Evolutionary conservation across 2,329 filamentous ascomycete genomes (phyloP), one percentile per base, ranked within the genome.

Genomic region (Cephalotrichum gorgonifer): DNA sequence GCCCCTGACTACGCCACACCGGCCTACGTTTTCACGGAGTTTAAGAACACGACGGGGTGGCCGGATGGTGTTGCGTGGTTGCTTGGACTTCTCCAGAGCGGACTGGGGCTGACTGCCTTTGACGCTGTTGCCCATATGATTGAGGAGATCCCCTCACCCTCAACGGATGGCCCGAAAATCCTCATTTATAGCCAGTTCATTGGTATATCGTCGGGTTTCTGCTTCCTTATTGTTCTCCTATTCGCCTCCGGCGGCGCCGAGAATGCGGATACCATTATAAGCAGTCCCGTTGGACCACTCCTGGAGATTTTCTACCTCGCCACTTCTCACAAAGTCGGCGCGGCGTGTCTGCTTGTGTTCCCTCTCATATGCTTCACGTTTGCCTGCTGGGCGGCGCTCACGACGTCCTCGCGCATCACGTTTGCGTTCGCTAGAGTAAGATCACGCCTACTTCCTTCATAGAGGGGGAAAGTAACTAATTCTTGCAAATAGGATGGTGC

Each of bases 261-360:
- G 12, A 33, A 33, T 15, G 30, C 30, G 30, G 30, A 11, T 4
- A 33, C 30, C 12, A 33, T 33, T 15, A 15, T 33, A 4, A 15
- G n/a, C 30, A 33, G 30, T 11, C 12, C 30, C 12, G 30, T 33
- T 15, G 30, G 30, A 11, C 30, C 30, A 11, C 30, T 14, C 3
- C 12, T 33, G 30, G 30, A 30, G 30, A 6, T 33, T 48, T 68
- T 86, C 45, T 74, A 75, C 55, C 71, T 83, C 44, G 80, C 81
- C 1, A 86, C 82, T 0, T 61, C 67, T 23, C 85, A 64, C 64
- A 74, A 74, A 44, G 78, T 75, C 7, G 83, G 81, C 4, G 75
- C 79, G 4, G 72, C 79, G 1, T 83, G 80, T 51, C 66, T 85
- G 17, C 66, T 85, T n/a, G 79, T 86, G 68, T 83, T 85, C 48